A percentile compares a stretch with the other conserved stretches of the same genome.
These are phyloP conservation scores for Cochlearia excelsa DNA, from an alignment of 345 rosid species.

Conservation along the genomic window DNA sequence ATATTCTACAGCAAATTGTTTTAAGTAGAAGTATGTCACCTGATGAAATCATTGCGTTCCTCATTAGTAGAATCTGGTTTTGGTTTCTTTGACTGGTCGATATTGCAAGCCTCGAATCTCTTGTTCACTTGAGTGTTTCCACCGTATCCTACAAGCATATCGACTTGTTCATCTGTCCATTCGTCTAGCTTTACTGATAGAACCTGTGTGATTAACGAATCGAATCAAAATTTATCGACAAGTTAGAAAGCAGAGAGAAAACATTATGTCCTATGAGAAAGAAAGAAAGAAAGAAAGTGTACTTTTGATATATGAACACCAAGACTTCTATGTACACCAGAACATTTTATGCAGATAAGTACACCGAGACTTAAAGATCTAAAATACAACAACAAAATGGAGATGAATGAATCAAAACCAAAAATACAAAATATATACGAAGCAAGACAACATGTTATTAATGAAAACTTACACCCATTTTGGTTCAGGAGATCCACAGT, in stretches of 20 bases:
- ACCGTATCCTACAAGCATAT: slow-evolving; percentile 53
- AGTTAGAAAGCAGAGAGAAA: slow-evolving; percentile 3
- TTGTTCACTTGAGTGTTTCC: slow-evolving; percentile 68
- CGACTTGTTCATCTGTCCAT: slow-evolving; percentile 94
- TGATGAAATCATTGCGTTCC: slow-evolving; percentile 78
- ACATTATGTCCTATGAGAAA: slow-evolving; percentile 4
- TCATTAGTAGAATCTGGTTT: slow-evolving; percentile 70
- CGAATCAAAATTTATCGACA: slow-evolving; percentile 18
- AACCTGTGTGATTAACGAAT: slow-evolving; percentile 47
- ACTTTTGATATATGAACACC: slow-evolving; percentile 98
- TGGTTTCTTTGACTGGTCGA: slow-evolving; percentile 60
- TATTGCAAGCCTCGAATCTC: slow-evolving; percentile 74
- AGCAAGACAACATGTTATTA: background rate
- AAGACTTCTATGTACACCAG: slow-evolving; percentile 97
- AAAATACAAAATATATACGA: background rate
- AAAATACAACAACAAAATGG: slow-evolving; percentile 31
- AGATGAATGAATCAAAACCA: slow-evolving; percentile 23
- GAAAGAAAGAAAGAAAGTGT: slow-evolving; percentile 12
- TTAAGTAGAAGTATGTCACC: slow-evolving; percentile 38
- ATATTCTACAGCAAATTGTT: background rate
- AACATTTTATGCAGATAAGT: slow-evolving; percentile 93
- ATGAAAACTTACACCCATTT: slow-evolving; percentile 86
- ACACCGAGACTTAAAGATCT: slow-evolving; percentile 84
- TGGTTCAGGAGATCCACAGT: slow-evolving; percentile 91
- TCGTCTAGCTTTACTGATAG: slow-evolving; percentile 87